A percentile compares a stretch with the other conserved stretches of the same genome.
Conservation (phyloP, 192 early-diverging fungal species). For the Coemansia sp. region DNA sequence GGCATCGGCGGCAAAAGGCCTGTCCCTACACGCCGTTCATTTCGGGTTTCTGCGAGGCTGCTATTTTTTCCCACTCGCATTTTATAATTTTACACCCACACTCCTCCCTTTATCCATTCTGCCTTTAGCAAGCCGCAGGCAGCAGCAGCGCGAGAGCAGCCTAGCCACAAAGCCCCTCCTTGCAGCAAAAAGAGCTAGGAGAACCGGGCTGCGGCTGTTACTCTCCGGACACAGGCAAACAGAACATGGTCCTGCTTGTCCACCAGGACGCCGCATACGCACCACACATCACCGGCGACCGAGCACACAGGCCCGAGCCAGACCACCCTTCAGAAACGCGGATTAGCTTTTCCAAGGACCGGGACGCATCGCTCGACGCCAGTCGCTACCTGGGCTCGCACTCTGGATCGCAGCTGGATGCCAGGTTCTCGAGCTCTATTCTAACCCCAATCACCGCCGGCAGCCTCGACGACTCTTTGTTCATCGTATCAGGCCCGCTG, state of each 20-base stretch:
- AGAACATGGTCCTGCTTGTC: slow-evolving; percentile 5
- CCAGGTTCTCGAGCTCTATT: neutral
- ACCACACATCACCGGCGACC: neutral
- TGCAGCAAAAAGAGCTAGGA: too few species aligned
- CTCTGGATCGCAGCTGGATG: neutral
- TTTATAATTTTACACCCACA: too few species aligned
- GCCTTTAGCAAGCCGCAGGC: too few species aligned
- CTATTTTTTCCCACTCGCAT: too few species aligned
- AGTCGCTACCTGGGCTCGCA: neutral
- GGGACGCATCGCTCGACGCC: neutral
- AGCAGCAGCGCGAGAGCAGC: too few species aligned
- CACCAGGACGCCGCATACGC: slow-evolving; percentile 5
- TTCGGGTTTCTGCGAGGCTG: too few species aligned
- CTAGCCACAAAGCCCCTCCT: too few species aligned
- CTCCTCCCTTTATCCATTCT: too few species aligned
- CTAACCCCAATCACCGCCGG: slow-evolving; percentile 15
- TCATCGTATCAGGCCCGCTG: slow-evolving; percentile 43
- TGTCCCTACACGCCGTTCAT: too few species aligned
- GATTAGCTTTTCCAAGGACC: neutral
- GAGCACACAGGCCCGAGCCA: neutral
- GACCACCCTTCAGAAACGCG: neutral
- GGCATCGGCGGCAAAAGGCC: too few species aligned
- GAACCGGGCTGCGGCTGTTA: too few species aligned
- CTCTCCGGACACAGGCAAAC: neutral
- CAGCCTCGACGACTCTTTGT: slow-evolving; percentile 26